Conservation (phyloP, 192 early-diverging fungal genomes). For the Linnemannia zychae region DNA sequence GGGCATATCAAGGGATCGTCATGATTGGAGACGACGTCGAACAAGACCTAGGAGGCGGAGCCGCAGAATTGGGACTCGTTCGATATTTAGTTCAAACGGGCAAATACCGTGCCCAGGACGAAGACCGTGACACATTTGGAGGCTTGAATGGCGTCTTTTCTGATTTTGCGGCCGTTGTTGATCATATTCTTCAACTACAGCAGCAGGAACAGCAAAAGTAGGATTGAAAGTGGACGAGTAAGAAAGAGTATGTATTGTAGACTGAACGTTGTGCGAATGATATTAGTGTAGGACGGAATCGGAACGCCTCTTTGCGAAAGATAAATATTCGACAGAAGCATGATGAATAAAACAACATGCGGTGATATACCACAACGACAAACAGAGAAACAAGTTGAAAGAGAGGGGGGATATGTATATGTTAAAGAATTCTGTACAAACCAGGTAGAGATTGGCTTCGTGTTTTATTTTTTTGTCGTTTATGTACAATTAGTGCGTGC, state of each 20-base stretch:
- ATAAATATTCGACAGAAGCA: no score
- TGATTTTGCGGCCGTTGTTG: slow-evolving; percentile 77
- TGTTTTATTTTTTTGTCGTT: slow-evolving; percentile 10
- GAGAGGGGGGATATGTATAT: not conserved
- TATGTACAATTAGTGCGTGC: slow-evolving; percentile 24
- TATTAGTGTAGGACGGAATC: no score
- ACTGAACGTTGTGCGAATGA: no score
- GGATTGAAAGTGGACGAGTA: not conserved
- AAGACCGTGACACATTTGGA: slow-evolving; percentile 60
- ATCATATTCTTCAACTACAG: slow-evolving; percentile 61
- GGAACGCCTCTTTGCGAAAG: no score
- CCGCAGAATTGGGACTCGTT: slow-evolving; percentile 78
- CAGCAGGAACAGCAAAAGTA: not conserved
- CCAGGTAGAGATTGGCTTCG: not conserved
- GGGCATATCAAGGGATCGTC: slow-evolving; percentile 71
- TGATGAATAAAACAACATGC: no score
- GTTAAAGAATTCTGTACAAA: slow-evolving; percentile 1
- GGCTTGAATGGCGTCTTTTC: slow-evolving; percentile 68
- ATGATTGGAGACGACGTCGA: slow-evolving; percentile 93
- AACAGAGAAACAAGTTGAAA: not conserved
- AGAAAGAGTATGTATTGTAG: no score
- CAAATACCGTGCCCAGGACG: slow-evolving; percentile 85
- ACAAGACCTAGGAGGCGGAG: slow-evolving; percentile 87
- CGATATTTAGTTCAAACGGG: slow-evolving; percentile 79
- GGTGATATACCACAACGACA: no score